A percentile compares a stretch with the other conserved stretches of the same genome.
These are phyloP conservation scores for Aethionema arabicum DNA, from an alignment of 345 rosid genomes.

Conservation along the genomic window DNA sequence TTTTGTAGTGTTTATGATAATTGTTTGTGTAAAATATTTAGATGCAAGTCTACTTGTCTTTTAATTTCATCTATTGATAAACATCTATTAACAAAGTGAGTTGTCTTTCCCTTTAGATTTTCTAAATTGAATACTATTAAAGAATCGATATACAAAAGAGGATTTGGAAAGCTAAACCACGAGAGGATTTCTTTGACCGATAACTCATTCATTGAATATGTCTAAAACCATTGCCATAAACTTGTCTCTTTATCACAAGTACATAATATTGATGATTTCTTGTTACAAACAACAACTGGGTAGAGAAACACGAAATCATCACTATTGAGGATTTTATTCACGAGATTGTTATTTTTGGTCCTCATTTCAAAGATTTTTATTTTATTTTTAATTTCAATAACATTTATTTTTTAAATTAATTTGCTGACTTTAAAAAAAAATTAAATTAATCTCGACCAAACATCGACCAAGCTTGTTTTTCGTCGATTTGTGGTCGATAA, in stretches of 20 bases:
- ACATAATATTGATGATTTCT: neutral
- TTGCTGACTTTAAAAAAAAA: no score
- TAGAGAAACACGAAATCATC: constrained; percentile 71
- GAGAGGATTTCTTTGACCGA: constrained; percentile 80
- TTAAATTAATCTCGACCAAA: no score
- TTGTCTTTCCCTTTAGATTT: constrained; percentile 43
- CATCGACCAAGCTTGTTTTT: no score
- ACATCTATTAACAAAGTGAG: neutral
- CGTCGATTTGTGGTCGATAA: no score
- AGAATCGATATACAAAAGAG: constrained; percentile 88
- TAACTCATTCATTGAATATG: constrained; percentile 77
- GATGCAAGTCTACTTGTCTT: no score
- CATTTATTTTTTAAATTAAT: no score
- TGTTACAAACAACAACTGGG: constrained; percentile 38
- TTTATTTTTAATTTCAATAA: no score
- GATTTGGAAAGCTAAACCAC: constrained; percentile 77
- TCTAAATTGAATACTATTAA: constrained; percentile 88
- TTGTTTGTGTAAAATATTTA: no score
- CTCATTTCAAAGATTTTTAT: constrained; percentile 95
- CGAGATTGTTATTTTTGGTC: constrained; percentile 85
- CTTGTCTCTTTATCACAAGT: neutral
- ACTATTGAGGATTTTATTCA: constrained; percentile 81
- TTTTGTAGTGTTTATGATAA: no score
- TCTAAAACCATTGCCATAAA: constrained; percentile 7
- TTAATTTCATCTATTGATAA: no score